A percentile compares a stretch with the other conserved stretches of the same genome.
Evolutionary conservation across 331 rosid genomes (phyloP).

Genomic region (Phaseolus coccineus): DNA sequence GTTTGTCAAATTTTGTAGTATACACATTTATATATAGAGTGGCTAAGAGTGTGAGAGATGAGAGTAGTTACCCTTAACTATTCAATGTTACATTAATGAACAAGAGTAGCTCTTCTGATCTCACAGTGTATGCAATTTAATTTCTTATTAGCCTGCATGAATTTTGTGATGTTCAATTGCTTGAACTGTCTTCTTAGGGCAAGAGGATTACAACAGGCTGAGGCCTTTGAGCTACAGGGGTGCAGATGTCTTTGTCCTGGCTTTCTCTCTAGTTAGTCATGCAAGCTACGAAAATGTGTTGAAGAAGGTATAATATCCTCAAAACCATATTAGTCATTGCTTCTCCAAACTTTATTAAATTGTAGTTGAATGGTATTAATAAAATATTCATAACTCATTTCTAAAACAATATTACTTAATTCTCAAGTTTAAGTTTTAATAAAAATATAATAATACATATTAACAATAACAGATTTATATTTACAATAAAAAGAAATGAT

Average conservation of each 20-base stretch:
- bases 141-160: conserved; percentile 8
- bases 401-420: too few species aligned
- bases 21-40: background rate
- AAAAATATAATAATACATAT: too few species aligned
- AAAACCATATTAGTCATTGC: background rate
- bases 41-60: background rate
- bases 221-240: conserved; percentile 95
- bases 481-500: too few species aligned
- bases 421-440: too few species aligned
- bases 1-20: background rate
- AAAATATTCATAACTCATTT: too few species aligned
- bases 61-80: background rate
- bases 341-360: too few species aligned
- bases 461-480: too few species aligned
- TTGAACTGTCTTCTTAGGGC: conserved; percentile 59
- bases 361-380: too few species aligned
- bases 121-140: background rate
- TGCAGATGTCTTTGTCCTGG: conserved; percentile 87
- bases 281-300: conserved; percentile 87
- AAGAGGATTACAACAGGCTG: conserved; percentile 87
- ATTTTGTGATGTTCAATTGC: conserved; percentile 24
- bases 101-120: background rate
- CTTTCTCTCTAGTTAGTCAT: conserved; percentile 84
- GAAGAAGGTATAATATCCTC: conserved; percentile 63
- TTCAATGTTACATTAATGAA: conserved; percentile 11